Base-by-base conservation (phyloP, 192 early-diverging fungal genomes). In the Coemansia sp. region DNA sequence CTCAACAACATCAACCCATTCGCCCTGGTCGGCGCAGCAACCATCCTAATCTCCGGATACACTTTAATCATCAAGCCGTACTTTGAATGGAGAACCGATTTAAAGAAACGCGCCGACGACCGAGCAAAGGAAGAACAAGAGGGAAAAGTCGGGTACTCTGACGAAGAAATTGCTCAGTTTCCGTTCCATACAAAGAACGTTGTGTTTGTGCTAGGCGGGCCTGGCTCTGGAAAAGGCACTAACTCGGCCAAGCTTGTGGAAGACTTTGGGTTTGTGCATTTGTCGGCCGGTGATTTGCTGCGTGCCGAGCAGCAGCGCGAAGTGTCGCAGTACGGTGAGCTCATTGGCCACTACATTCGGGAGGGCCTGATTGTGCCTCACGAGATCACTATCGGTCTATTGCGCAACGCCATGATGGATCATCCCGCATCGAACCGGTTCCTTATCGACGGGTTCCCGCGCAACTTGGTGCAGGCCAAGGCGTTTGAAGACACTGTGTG, bases 381-480 rank as follows among this genome's bases (percentile, higher is more conserved):
- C 83, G 92, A 94, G 67, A 93, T 99, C 58, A 98, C 96, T 5
- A 95, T 98, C 60, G 86, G 86, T 1, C 83, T 99, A 8, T 85
- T 99, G 47, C 89, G 95, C 59, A 87, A 91, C 26, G 93, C 92
- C 11, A 98, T 99, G 91, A 85, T 85, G 62, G 82, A 86, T 53
- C 76, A 73, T 40, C 81, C 84, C 21, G 83, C 84, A 40, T 82
- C 78, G 58, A 75, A 83, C 46, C 80, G 90, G 49, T 99, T 99
- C 82, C 74, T 99, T 70, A 89, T 99, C 52, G 97, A 99, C 62
- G 97, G 97, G 2, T 99, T 99, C 87, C 97, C 97, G 10, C 82
- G 96, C 19, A 86, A 89, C 68, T 78, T 98, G 79, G 94, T 93
- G 59, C 97, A 99, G 78, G 97, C 93, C 14, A 66, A 87, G 60